These are phyloP conservation scores for Xylariaceae sp. DNA, from an alignment of 2,329 filamentous ascomycete species.

Conservation along the genomic window DNA sequence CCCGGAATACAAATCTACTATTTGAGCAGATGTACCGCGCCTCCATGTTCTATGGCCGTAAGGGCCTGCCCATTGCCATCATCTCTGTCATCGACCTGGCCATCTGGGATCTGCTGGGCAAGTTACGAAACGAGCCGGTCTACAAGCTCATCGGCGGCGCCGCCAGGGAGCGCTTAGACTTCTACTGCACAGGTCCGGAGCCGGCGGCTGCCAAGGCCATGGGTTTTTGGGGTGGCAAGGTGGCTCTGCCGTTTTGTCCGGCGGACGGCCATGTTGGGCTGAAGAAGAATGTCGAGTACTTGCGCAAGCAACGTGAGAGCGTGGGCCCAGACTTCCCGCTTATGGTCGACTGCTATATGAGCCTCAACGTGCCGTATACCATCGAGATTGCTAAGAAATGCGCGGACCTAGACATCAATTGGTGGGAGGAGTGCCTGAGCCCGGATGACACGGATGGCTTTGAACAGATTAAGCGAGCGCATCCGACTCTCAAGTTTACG, in stretches of 20 bases:
- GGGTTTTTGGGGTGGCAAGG: conserved; percentile 91
- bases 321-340: conserved; percentile 91
- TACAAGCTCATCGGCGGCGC: conserved; percentile 93
- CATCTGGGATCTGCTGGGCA: conserved; percentile 89
- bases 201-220: conserved; percentile 79
- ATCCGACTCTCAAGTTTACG: conserved; percentile 90
- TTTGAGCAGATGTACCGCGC: conserved; percentile 97
- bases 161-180: conserved; percentile 81
- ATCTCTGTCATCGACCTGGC: conserved; percentile 95
- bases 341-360: conserved; percentile 98
- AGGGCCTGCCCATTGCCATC: conserved; percentile 86
- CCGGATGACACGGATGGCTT: conserved; percentile 94
- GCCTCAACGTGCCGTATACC: conserved; percentile 88
- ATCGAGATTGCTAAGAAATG: conserved; percentile 88
- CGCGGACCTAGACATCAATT: conserved; percentile 86
- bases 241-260: conserved; percentile 86
- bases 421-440: conserved; percentile 94
- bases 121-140: conserved; percentile 89
- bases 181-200: conserved; percentile 94
- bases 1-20: conserved; percentile 86
- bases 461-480: conserved; percentile 85
- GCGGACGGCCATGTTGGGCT: conserved; percentile 84
- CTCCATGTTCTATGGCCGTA: conserved; percentile 96
- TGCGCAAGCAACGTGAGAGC: conserved; percentile 80
- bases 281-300: conserved; percentile 87